Percentiles rank a stretch among this genome's conserved stretches.
Evolutionary conservation across 1,139 yeast species (phyloP).

Genomic region (Scheffersomyces stambukii): DNA sequence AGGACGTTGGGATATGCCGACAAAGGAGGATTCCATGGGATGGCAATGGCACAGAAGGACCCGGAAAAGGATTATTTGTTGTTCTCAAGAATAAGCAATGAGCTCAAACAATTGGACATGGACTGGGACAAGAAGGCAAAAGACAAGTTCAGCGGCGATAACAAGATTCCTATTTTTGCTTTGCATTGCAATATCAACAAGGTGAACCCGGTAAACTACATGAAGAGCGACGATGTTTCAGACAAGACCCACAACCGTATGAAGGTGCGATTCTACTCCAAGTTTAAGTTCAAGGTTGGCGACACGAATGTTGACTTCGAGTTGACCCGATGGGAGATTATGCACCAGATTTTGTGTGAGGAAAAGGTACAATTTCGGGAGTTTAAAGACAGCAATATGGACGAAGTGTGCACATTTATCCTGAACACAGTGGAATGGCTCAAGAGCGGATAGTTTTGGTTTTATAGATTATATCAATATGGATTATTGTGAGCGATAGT

Average conservation of each 20-base stretch:
- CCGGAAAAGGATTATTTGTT: conserved; percentile 19
- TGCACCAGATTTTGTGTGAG: conserved; percentile 18
- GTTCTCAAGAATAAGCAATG: conserved; percentile 6
- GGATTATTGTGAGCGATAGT: no score
- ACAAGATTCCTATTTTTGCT: conserved; percentile 12
- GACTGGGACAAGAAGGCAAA: conserved; percentile 8
- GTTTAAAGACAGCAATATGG: conserved; percentile 14
- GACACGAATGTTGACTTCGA: conserved; percentile 15
- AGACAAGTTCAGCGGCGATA: conserved; percentile 12
- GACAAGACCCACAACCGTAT: conserved; percentile 7
- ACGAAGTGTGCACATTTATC: conserved; percentile 16
- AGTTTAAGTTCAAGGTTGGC: conserved; percentile 4
- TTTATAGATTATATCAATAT: no score
- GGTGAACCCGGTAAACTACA: conserved; percentile 7
- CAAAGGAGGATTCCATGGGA: conserved; percentile 19
- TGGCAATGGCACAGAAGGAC: conserved; percentile 29
- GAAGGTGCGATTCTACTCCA: conserved; percentile 9
- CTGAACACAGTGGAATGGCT: conserved; percentile 20
- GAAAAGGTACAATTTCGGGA: conserved; percentile 17
- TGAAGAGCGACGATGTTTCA: conserved; percentile 4
- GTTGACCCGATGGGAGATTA: conserved; percentile 21
- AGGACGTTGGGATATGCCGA: conserved; percentile 22
- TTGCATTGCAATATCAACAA: conserved; percentile 11
- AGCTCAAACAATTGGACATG: conserved; percentile 4
- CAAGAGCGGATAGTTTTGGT: no score